Evolutionary conservation across 768 basidiomycete genomes (phyloP).

Genomic region (Dacryopinax primogenitus): DNA sequence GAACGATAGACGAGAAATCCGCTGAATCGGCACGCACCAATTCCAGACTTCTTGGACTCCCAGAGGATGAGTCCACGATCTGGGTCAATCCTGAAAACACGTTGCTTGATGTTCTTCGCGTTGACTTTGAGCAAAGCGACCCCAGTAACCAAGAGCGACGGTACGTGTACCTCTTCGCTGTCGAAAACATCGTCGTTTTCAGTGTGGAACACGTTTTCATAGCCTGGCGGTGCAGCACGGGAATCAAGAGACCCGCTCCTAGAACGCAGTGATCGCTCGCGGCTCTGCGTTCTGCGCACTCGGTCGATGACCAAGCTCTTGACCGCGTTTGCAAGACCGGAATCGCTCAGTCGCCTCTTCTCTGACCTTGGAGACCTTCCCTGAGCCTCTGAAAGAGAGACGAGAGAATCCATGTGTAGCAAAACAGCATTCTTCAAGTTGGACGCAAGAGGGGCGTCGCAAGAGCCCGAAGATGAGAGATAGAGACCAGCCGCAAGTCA

Average conservation of each 20-base stretch:
- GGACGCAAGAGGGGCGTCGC: neutral
- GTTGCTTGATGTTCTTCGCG: slow-evolving; percentile 57
- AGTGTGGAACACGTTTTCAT: neutral
- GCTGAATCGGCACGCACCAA: slow-evolving; percentile 36
- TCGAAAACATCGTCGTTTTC: neutral
- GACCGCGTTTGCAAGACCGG: neutral
- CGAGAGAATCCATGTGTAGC: neutral
- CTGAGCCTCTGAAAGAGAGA: neutral
- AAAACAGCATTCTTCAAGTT: neutral
- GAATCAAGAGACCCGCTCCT: neutral
- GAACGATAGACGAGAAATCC: neutral
- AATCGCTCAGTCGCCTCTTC: neutral
- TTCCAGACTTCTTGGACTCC: slow-evolving; percentile 56
- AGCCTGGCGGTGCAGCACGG: neutral
- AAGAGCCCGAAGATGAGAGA: neutral
- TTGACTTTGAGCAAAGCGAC: slow-evolving; percentile 74
- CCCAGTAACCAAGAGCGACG: slow-evolving; percentile 29
- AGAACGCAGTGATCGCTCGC: neutral
- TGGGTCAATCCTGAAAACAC: slow-evolving; percentile 58
- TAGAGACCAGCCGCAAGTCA: too few species aligned
- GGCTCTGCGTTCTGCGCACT: neutral
- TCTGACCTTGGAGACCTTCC: neutral
- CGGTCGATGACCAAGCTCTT: slow-evolving; percentile 5
- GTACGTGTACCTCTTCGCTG: neutral
- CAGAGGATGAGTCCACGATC: slow-evolving; percentile 72